Evolutionary conservation across 371 early-diverging fungal species (phyloP), one percentile per base, ranked within the genome.

Genomic region (Dinochytrium kinnereticum): DNA sequence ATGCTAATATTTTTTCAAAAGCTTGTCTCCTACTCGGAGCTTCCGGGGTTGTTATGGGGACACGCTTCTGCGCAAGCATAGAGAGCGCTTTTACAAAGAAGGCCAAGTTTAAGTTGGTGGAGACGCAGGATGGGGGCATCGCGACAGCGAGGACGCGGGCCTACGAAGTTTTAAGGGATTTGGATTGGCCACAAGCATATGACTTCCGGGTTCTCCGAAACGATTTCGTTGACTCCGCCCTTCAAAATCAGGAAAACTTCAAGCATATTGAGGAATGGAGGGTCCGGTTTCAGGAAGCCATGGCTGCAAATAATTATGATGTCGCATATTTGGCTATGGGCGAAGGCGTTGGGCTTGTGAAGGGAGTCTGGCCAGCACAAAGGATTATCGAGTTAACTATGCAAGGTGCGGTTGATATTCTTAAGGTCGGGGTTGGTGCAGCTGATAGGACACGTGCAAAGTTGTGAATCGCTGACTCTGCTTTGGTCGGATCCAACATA

Each of bases 1-100:
- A 5, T 26, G 3, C 44, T 49, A 64, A 64, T 34, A 0, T 55
- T 28, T 33, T 37, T 24, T 0, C 28, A 38, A 33, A 36, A 55
- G 69, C 75, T 15, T 10, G 38, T 24, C 38, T 74, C 21, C 34
- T 70, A 34, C 37, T 74, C 15, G 75, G 75, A 10, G 75, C 75
- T n/a, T n/a, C 50, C 31, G 70, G 70, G 21, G 70, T 50, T 10
- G 75, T 70, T 37, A 49, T 74, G 50, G 75, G 75, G 10, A 74
- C 75, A 33, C 70, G 75, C 10, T 64, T 74, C 21, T 73, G 59
- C 64, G 75, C 57, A 26, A 51, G 64, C 37, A 15, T n/a, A 24
- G 75, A 74, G 39, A 36, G 37, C 37, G 64, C 50, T 17, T 28
- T 74, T 19, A 37, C 34, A n/a, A 33, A 33, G 19, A 17, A 28